Conservation (phyloP, 2,329 filamentous ascomycete species). For the Xylaria sp. region DNA sequence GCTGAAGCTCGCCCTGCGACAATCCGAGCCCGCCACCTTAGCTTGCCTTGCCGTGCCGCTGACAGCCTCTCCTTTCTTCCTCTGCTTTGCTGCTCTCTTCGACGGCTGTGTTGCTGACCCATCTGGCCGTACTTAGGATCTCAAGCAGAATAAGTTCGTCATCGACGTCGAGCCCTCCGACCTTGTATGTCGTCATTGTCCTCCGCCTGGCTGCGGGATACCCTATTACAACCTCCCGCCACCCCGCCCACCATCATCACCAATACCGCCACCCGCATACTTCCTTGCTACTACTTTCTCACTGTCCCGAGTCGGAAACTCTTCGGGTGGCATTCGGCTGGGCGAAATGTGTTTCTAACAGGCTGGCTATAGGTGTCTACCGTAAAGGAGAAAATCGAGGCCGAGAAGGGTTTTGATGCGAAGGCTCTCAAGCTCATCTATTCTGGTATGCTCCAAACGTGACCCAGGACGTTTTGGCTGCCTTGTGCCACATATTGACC, state of each 20-base stretch:
- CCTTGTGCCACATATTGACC: constrained; percentile 43
- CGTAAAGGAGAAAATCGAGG: constrained; percentile 91
- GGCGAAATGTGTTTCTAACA: constrained; percentile 39
- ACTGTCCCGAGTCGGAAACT: constrained; percentile 20
- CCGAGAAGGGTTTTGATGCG: constrained; percentile 94
- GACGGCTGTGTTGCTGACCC: constrained; percentile 21
- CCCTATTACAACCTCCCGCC: constrained; percentile 22
- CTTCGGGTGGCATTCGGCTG: constrained; percentile 8
- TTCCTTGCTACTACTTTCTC: background rate
- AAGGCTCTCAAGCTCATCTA: constrained; percentile 96
- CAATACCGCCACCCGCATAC: background rate
- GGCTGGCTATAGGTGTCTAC: constrained; percentile 74
- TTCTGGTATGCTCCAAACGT: constrained; percentile 73
- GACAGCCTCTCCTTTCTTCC: too few relatives aligned
- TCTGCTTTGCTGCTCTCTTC: too few relatives aligned
- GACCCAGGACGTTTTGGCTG: background rate
- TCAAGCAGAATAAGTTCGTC: constrained; percentile 98
- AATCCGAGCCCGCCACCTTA: constrained; percentile 30
- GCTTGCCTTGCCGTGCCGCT: constrained; percentile 12
- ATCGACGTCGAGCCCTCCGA: constrained; percentile 95
- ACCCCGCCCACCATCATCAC: background rate
- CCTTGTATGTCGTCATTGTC: constrained; percentile 72
- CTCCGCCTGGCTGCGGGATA: constrained; percentile 30
- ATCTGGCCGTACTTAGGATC: constrained; percentile 69
- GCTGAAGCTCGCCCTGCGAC: constrained; percentile 34